A percentile compares a stretch with the other conserved stretches of the same genome.
These are phyloP conservation scores for Fraxinus platypoda DNA, from an alignment of 305 asterid species.

Conservation along the genomic window DNA sequence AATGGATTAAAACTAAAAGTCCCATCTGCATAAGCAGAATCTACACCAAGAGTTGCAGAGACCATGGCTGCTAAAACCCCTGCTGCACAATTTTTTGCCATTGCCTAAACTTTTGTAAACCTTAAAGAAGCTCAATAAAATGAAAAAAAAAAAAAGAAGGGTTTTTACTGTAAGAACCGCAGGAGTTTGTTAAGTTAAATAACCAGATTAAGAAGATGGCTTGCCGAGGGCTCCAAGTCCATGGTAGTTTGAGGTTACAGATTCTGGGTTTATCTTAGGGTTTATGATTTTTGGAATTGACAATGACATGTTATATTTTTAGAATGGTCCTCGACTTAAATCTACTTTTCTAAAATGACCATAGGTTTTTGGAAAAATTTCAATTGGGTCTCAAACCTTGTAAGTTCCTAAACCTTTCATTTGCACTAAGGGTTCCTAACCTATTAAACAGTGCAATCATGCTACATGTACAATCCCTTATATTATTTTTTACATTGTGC, in stretches of 20 bases:
- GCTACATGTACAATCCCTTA: too few relatives aligned
- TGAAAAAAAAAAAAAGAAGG: neutral
- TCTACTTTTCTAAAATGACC: neutral
- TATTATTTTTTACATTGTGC: too few relatives aligned
- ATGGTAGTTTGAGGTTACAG: neutral
- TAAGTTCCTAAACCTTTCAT: neutral
- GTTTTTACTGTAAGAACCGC: neutral
- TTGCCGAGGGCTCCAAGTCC: neutral
- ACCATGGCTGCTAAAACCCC: slow-evolving; percentile 68
- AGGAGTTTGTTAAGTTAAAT: neutral
- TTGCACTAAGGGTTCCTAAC: neutral
- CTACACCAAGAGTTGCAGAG: slow-evolving; percentile 51
- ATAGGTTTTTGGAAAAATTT: too few relatives aligned
- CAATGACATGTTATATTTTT: too few relatives aligned
- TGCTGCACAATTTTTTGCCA: slow-evolving; percentile 56
- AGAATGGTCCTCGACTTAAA: neutral
- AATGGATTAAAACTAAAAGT: slow-evolving; percentile 50
- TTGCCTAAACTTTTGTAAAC: slow-evolving; percentile 12
- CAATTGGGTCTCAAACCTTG: neutral
- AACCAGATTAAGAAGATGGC: neutral
- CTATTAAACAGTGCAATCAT: neutral
- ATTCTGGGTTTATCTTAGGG: neutral
- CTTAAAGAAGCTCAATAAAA: neutral
- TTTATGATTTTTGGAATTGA: neutral
- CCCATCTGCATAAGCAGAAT: slow-evolving; percentile 58